Evolutionary conservation across 768 basidiomycete species (phyloP).

Genomic region (Daedaleopsis nitida): DNA sequence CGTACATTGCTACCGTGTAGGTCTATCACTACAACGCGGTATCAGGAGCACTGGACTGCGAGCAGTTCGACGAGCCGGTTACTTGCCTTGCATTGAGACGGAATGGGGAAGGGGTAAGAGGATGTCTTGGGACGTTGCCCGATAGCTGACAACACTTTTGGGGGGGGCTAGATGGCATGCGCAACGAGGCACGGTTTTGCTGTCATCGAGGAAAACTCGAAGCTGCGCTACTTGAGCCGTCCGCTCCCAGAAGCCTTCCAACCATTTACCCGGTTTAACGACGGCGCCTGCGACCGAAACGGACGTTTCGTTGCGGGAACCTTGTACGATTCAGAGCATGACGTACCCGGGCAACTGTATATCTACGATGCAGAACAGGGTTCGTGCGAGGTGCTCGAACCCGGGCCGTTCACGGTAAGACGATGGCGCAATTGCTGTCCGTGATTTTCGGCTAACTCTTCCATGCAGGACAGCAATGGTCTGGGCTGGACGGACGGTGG

Average conservation of each 20-base stretch:
- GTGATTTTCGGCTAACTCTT: constrained; percentile 8
- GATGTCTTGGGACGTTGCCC: constrained; percentile 6
- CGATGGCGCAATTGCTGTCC: constrained; percentile 32
- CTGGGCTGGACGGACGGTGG: constrained; percentile 66
- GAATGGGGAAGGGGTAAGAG: constrained; percentile 46
- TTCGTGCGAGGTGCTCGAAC: constrained; percentile 54
- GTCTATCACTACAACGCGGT: constrained; percentile 53
- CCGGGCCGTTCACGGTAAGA: constrained; percentile 66
- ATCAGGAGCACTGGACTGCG: constrained; percentile 42
- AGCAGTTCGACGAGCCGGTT: constrained; percentile 56
- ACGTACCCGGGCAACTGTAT: constrained; percentile 58
- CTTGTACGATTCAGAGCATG: constrained; percentile 48
- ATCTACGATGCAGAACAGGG: constrained; percentile 54
- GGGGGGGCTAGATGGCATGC: constrained; percentile 51
- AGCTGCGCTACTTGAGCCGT: constrained; percentile 49
- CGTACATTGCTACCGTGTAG: constrained; percentile 32
- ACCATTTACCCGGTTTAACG: constrained; percentile 63
- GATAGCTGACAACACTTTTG: background rate
- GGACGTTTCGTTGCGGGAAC: constrained; percentile 74
- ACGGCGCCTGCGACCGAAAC: constrained; percentile 65
- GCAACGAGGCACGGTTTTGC: constrained; percentile 61
- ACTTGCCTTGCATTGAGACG: constrained; percentile 59
- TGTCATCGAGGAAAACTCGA: constrained; percentile 44
- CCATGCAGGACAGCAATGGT: constrained; percentile 57
- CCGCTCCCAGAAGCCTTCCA: constrained; percentile 48